Conservation (phyloP, 2,329 filamentous ascomycete species). For the Canariomyces notabilis region DNA sequence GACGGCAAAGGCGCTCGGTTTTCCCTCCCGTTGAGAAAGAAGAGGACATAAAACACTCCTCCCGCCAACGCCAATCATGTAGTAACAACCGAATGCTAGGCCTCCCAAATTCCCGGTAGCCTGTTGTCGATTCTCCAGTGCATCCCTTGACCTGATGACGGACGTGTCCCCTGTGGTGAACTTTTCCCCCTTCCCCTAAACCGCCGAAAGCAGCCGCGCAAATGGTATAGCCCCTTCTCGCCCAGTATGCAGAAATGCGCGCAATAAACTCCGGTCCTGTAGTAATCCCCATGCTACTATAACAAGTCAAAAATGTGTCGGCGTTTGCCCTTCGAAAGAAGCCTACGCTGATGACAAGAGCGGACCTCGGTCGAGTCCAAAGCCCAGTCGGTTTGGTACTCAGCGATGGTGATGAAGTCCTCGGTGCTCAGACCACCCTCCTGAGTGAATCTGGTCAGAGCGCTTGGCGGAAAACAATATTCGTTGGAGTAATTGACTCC, state of each 20-base stretch:
- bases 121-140: neutral
- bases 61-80: slow-evolving; percentile 10
- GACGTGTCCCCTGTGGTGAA: neutral
- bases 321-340: neutral
- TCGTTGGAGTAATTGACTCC: too few relatives aligned
- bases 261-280: slow-evolving; percentile 9
- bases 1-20: neutral
- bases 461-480: too few relatives aligned
- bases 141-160: slow-evolving; percentile 4
- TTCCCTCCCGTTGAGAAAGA: neutral
- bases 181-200: slow-evolving; percentile 8
- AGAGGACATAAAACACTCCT: neutral
- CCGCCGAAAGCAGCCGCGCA: slow-evolving; percentile 11
- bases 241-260: slow-evolving; percentile 7
- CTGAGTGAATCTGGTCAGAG: too few relatives aligned
- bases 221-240: slow-evolving; percentile 18
- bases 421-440: too few relatives aligned
- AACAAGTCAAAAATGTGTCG: neutral
- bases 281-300: slow-evolving; percentile 1
- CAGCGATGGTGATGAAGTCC: too few relatives aligned
- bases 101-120: slow-evolving; percentile 7
- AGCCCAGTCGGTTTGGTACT: too few relatives aligned
- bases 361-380: too few relatives aligned
- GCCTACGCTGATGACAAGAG: neutral
- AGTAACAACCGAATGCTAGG: slow-evolving; percentile 9